Evolutionary conservation across 2,329 filamentous ascomycete genomes (phyloP).

Genomic region (Aulographum hederae): DNA sequence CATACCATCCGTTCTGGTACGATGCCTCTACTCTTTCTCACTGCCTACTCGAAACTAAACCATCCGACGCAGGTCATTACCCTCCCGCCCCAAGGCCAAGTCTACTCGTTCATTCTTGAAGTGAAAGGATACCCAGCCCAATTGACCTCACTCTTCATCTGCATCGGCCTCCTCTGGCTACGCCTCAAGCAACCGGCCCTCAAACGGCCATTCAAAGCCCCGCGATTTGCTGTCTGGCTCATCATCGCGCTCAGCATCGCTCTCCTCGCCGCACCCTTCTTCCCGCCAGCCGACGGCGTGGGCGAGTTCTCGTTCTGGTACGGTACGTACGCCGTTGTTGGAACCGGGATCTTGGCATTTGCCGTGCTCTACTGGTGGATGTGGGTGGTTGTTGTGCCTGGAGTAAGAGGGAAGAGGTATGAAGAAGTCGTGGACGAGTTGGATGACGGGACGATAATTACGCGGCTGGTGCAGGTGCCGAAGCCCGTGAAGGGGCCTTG

Average conservation of each 20-base stretch:
- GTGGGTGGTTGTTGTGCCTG: constrained; percentile 44
- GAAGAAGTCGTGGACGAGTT: constrained; percentile 43
- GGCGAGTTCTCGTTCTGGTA: constrained; percentile 29
- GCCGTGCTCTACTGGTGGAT: constrained; percentile 50
- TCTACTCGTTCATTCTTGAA: constrained; percentile 57
- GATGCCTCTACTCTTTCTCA: too few relatives aligned
- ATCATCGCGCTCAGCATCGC: constrained; percentile 1
- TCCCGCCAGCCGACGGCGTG: constrained; percentile 33
- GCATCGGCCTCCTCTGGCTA: constrained; percentile 40
- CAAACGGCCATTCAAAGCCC: constrained; percentile 34
- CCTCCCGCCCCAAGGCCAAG: constrained; percentile 43
- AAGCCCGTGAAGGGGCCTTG: too few relatives aligned
- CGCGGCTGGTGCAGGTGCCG: constrained; percentile 29
- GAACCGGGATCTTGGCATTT: constrained; percentile 35
- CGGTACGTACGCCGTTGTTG: constrained; percentile 34
- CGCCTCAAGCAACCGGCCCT: constrained; percentile 40
- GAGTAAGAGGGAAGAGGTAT: constrained; percentile 38
- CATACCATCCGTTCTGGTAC: constrained; percentile 45
- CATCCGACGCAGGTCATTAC: too few relatives aligned
- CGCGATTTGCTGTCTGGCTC: constrained; percentile 2
- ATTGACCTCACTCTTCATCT: constrained; percentile 38
- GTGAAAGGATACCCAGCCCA: constrained; percentile 52
- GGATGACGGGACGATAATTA: constrained; percentile 49
- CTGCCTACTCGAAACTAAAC: too few relatives aligned
- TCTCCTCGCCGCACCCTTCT: constrained; percentile 36